Evolutionary conservation across 805 yeast genomes (phyloP).

Genomic region (Metschnikowia henanensis): DNA sequence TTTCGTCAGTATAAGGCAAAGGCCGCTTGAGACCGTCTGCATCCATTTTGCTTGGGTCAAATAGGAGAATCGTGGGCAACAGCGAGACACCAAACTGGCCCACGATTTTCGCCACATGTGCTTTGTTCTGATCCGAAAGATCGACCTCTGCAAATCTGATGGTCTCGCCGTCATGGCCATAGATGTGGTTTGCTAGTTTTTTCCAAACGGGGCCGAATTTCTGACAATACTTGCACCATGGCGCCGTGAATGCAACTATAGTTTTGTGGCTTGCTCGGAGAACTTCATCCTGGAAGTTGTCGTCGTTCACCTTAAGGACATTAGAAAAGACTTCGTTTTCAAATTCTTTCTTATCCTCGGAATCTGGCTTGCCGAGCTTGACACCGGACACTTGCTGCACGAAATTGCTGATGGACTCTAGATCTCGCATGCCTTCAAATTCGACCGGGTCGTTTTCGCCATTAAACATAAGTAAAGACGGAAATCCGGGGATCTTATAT

Average conservation of each 20-base stretch:
- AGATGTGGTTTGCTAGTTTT: conserved; percentile 48
- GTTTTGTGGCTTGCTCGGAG: conserved; percentile 27
- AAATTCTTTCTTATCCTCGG: conserved; percentile 2
- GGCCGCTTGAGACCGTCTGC: conserved; percentile 29
- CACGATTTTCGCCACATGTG: conserved; percentile 15
- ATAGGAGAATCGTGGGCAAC: conserved; percentile 57
- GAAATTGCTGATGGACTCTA: conserved; percentile 53
- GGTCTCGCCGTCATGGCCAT: conserved; percentile 35
- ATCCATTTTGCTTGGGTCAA: conserved; percentile 30
- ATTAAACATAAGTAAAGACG: conserved; percentile 61
- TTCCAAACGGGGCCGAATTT: conserved; percentile 51
- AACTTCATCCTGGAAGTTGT: conserved; percentile 44
- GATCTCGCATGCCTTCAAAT: conserved; percentile 54
- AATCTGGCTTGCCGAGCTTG: conserved; percentile 9
- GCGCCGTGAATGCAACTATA: conserved; percentile 57
- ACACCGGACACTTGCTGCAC: conserved; percentile 39
- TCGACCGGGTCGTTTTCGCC: conserved; percentile 51
- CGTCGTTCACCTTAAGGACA: conserved; percentile 13
- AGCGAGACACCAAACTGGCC: conserved; percentile 39
- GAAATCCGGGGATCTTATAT: conserved; percentile 61
- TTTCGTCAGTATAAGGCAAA: conserved; percentile 25
- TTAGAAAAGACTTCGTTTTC: conserved; percentile 3
- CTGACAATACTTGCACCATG: conserved; percentile 62
- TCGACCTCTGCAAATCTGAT: conserved; percentile 40
- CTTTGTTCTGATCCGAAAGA: conserved; percentile 12